Evolutionary conservation across 1,284 basidiomycete species (phyloP).

Genomic region (Meira nashicola): DNA sequence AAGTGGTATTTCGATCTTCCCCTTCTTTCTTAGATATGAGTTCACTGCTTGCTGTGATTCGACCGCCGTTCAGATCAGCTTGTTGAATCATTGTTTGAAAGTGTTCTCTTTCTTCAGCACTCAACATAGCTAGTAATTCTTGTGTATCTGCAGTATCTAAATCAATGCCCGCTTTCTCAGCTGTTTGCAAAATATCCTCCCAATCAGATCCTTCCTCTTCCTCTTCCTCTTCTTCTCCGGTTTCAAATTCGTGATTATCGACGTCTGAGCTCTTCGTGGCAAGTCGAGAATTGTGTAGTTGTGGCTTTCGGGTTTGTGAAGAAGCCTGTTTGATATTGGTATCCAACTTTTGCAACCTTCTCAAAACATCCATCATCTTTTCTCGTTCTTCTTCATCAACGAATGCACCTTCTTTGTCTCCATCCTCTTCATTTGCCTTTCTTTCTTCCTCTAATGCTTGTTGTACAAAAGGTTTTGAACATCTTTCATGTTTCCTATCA

Average conservation of each 20-base stretch:
- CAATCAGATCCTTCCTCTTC: background rate
- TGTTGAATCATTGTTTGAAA: background rate
- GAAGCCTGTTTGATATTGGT: background rate
- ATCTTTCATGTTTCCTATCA: background rate
- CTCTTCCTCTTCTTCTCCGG: background rate
- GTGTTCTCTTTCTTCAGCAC: background rate
- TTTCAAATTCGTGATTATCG: background rate
- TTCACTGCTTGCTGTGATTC: no score
- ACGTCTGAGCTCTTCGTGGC: background rate
- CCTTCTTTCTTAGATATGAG: background rate
- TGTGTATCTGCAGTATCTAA: background rate
- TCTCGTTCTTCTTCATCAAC: constrained; percentile 4
- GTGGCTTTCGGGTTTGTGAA: background rate
- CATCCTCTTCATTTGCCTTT: background rate
- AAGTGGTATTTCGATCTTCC: background rate
- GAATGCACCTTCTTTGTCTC: background rate
- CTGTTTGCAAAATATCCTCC: background rate
- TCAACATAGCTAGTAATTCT: background rate
- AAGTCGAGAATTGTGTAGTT: background rate
- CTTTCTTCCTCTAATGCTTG: background rate
- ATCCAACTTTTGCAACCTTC: background rate
- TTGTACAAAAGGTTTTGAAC: constrained; percentile 1
- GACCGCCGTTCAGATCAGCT: background rate
- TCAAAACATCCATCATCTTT: constrained; percentile 5
- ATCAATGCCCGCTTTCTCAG: background rate